These are phyloP conservation scores for Stagonosporopsis rhizophila DNA, from an alignment of 2,329 filamentous ascomycete species.

Conservation along the genomic window DNA sequence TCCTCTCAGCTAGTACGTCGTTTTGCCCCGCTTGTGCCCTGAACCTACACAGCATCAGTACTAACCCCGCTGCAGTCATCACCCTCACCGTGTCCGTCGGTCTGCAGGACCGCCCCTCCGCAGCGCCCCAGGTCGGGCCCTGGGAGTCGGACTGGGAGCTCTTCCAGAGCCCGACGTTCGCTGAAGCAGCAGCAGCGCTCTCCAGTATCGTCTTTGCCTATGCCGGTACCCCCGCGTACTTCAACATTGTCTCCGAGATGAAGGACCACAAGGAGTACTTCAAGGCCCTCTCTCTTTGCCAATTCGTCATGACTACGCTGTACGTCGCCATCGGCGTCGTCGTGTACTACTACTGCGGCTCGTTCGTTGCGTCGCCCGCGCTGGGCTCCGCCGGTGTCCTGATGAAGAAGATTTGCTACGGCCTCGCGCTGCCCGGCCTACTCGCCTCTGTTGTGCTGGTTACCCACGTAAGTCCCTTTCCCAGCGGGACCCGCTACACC, in stretches of 20 bases:
- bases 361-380: slow-evolving; percentile 68
- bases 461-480: slow-evolving; percentile 12
- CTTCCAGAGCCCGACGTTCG: slow-evolving; percentile 64
- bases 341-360: slow-evolving; percentile 67
- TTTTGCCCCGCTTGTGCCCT: background rate
- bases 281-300: slow-evolving; percentile 66
- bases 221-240: slow-evolving; percentile 65
- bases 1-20: slow-evolving; percentile 20
- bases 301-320: slow-evolving; percentile 63
- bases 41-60: background rate
- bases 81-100: slow-evolving; percentile 25
- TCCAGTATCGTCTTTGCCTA: slow-evolving; percentile 65
- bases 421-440: slow-evolving; percentile 52
- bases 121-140: slow-evolving; percentile 22
- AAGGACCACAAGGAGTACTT: slow-evolving; percentile 63
- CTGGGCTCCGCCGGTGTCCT: slow-evolving; percentile 66
- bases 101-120: slow-evolving; percentile 26
- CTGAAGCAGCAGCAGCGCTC: slow-evolving; percentile 61
- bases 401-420: slow-evolving; percentile 68
- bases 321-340: slow-evolving; percentile 66
- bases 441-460: slow-evolving; percentile 16
- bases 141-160: slow-evolving; percentile 55
- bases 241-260: slow-evolving; percentile 72
- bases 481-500: too few species aligned
- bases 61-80: slow-evolving; percentile 13